Evolutionary conservation across 345 rosid species (phyloP), one percentile per base, ranked within the genome.

Genomic region (Raphanus sativus): DNA sequence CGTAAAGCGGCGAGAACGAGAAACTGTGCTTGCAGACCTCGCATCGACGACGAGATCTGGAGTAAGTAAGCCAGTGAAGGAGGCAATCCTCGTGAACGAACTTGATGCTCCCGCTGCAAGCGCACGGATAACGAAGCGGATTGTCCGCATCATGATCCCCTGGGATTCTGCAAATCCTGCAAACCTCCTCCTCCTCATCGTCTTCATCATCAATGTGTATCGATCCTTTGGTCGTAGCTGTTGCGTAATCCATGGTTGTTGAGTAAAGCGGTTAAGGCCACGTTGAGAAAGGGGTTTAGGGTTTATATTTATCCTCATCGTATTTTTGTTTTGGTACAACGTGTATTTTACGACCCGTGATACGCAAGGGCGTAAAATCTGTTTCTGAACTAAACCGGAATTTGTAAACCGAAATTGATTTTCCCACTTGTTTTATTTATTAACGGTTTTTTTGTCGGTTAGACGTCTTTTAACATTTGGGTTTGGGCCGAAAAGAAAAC

Each of bases 31-130:
- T 95, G 86, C 99, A 92, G 45, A 95, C 99, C 98, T 95, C 98
- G 93, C 99, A 95, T 69, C 90, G 98, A 69, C 99, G 99, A 69
- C 98, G 99, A 74, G 98, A 91, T 83, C 92, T 92, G 85, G 96
- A 91, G 65, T 89, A 98, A 78, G 87, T 89, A 32, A 95, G 94
- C 99, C 99, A 95, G 89, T 95, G 98, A 60, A 95, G 94, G 52
- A 95, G 96, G 67, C 99, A 95, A 80, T 92, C 96, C 80, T 95
- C 97, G 67, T 95, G 99, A 42, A 95, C 99, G 61, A 86, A 95
- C 84, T 92, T 95, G 77, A 95, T 95, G 73, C 99, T 95, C n/a
- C 99, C 99, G 75, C 98, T 91, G 68, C 99, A 95, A 0, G 99
- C 98, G 71, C 99, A 95, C 3, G 99, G 99, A 72, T 92, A 91